phyloP scores from a whole-genome alignment of 2,329 filamentous ascomycete genomes.

The Colletotrichum shisoi region DNA sequence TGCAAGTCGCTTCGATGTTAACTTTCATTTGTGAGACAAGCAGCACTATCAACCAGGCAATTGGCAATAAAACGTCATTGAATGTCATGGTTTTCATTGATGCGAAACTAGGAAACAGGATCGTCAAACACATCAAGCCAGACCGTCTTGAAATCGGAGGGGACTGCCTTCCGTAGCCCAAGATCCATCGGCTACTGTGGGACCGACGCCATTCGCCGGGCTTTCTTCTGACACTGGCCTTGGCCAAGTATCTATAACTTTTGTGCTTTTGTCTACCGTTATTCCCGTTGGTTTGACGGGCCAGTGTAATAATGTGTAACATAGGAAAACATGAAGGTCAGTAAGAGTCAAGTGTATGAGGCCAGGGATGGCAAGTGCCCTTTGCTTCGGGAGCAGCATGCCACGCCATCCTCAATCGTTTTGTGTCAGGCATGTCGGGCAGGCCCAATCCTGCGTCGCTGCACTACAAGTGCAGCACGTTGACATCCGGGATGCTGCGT shows the following conservation, averaged over 20 bases:
- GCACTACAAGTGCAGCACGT: constrained; percentile 55
- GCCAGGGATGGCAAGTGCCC: constrained; percentile 53
- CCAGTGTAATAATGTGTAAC: constrained; percentile 22
- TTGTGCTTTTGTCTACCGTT: constrained; percentile 31
- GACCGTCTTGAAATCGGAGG: background rate
- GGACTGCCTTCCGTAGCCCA: constrained; percentile 2
- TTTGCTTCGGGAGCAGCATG: constrained; percentile 39
- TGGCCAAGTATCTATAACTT: background rate
- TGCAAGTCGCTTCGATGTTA: background rate
- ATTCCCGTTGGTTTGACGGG: constrained; percentile 21
- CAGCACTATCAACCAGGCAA: background rate
- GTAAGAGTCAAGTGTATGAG: constrained; percentile 42
- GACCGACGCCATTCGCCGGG: constrained; percentile 10
- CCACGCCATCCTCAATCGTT: constrained; percentile 59
- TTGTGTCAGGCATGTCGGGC: constrained; percentile 41
- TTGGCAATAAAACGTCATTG: background rate
- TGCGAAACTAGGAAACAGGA: constrained; percentile 21
- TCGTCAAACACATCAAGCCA: constrained; percentile 5
- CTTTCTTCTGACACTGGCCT: constrained; percentile 1
- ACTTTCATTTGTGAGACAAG: background rate
- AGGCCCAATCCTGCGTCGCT: constrained; percentile 26
- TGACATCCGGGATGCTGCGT: constrained; percentile 66
- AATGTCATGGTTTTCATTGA: constrained; percentile 33
- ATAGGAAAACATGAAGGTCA: constrained; percentile 39
- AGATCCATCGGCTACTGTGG: background rate